These are phyloP conservation scores for Bacterosira constricta DNA, from an alignment of 108 stramenopile genomes.

Conservation along the genomic window DNA sequence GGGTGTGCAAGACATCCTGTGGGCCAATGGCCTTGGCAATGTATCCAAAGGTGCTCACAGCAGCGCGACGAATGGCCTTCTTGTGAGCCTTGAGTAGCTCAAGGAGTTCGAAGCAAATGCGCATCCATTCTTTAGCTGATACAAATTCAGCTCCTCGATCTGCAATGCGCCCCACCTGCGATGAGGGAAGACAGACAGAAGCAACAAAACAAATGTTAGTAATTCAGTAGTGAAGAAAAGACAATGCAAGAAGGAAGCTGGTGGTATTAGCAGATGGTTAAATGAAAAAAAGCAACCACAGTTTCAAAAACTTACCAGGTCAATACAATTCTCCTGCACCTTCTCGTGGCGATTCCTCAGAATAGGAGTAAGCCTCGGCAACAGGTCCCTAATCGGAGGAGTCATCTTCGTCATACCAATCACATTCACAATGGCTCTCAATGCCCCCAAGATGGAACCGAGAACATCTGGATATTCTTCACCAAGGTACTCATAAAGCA, in stretches of 20 bases:
- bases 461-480: conserved; percentile 99
- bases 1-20: conserved; percentile 97
- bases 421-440: conserved; percentile 96
- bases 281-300: background rate
- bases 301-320: conserved; percentile 67
- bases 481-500: conserved; percentile 99
- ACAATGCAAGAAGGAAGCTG: conserved; percentile 3
- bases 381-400: conserved; percentile 95
- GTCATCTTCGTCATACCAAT: conserved; percentile 99
- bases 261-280: conserved; percentile 11
- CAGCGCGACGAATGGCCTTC: conserved; percentile 96
- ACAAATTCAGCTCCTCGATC: conserved; percentile 98
- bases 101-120: conserved; percentile 98
- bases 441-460: conserved; percentile 94
- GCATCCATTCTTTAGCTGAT: conserved; percentile 99
- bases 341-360: conserved; percentile 98
- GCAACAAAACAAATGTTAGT: conserved; percentile 47
- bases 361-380: conserved; percentile 98
- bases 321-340: conserved; percentile 98
- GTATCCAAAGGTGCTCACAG: conserved; percentile 99
- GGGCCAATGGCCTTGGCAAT: conserved; percentile 99
- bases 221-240: conserved; percentile 35
- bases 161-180: conserved; percentile 94
- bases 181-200: background rate
- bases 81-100: conserved; percentile 99